Conservation (phyloP, 2,329 filamentous ascomycete species). For the Trichoderma sp. region DNA sequence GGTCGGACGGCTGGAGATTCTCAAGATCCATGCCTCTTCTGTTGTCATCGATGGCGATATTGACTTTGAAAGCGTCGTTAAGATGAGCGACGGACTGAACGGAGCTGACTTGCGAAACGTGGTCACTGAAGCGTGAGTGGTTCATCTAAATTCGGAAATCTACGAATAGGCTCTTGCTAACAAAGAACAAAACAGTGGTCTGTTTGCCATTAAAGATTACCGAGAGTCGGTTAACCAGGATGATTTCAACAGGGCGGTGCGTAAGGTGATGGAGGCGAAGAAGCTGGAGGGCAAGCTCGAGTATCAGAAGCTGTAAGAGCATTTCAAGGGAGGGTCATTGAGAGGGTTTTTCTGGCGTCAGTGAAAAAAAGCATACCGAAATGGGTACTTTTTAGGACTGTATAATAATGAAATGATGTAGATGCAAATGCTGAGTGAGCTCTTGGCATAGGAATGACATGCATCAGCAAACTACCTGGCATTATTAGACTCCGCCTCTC, state of each 20-base stretch:
- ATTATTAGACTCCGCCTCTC: neutral
- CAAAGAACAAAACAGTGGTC: slow-evolving; percentile 55
- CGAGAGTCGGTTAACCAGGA: slow-evolving; percentile 95
- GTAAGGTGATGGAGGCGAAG: slow-evolving; percentile 96
- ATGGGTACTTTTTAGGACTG: slow-evolving; percentile 29
- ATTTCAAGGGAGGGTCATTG: neutral
- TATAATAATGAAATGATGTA: slow-evolving; percentile 27
- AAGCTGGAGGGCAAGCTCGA: slow-evolving; percentile 98
- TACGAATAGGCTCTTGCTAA: neutral
- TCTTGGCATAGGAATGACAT: slow-evolving; percentile 27
- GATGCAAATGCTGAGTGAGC: slow-evolving; percentile 25
- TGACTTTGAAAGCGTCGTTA: slow-evolving; percentile 98
- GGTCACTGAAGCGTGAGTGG: slow-evolving; percentile 91
- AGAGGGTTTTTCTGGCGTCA: neutral
- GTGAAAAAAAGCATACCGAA: neutral
- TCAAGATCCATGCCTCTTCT: slow-evolving; percentile 91
- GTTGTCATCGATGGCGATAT: slow-evolving; percentile 92
- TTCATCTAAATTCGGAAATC: no score
- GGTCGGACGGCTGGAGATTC: slow-evolving; percentile 90
- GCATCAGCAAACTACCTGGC: neutral
- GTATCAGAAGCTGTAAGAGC: slow-evolving; percentile 81
- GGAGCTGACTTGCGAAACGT: slow-evolving; percentile 97
- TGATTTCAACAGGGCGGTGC: slow-evolving; percentile 98
- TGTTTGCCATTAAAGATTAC: slow-evolving; percentile 99
- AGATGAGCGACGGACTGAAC: slow-evolving; percentile 99